Evolutionary conservation across 176 grass and related monocot genomes (phyloP).

Genomic region (Elaeis guineensis): DNA sequence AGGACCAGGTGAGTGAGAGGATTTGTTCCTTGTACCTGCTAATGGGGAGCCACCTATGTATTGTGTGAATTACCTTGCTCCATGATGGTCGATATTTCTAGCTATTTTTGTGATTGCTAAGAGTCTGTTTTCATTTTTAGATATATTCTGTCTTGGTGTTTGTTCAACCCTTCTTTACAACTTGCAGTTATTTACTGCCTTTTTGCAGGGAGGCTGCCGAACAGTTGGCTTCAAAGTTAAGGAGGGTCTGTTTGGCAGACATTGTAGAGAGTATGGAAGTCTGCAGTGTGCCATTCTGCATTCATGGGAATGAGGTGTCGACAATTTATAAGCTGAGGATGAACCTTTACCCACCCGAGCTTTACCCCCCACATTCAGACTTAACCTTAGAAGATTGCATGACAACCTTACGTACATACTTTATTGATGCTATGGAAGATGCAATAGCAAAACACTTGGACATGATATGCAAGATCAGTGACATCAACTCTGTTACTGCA

Average conservation of each 20-base stretch:
- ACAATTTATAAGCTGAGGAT: constrained; percentile 72
- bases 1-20: constrained; percentile 27
- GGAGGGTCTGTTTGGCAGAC: constrained; percentile 52
- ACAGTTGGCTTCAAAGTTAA: constrained; percentile 29
- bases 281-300: constrained; percentile 63
- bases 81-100: not conserved
- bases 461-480: constrained; percentile 61
- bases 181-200: not conserved
- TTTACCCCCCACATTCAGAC: constrained; percentile 34
- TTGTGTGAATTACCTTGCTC: constrained; percentile 7
- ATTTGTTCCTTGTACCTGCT: not conserved
- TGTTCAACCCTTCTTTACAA: too few species aligned
- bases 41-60: not conserved
- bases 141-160: too few species aligned
- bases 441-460: constrained; percentile 72
- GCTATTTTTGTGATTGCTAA: not conserved
- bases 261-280: constrained; percentile 76
- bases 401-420: constrained; percentile 35
- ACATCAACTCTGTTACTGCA: constrained; percentile 40
- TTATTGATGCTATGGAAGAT: constrained; percentile 74
- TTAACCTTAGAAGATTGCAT: constrained; percentile 50
- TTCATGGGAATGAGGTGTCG: constrained; percentile 45
- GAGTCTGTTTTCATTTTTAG: too few species aligned
- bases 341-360: constrained; percentile 47
- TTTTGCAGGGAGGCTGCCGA: constrained; percentile 32